Base-by-base conservation (phyloP, 768 basidiomycete genomes). In the Pleurotus ostreatus region DNA sequence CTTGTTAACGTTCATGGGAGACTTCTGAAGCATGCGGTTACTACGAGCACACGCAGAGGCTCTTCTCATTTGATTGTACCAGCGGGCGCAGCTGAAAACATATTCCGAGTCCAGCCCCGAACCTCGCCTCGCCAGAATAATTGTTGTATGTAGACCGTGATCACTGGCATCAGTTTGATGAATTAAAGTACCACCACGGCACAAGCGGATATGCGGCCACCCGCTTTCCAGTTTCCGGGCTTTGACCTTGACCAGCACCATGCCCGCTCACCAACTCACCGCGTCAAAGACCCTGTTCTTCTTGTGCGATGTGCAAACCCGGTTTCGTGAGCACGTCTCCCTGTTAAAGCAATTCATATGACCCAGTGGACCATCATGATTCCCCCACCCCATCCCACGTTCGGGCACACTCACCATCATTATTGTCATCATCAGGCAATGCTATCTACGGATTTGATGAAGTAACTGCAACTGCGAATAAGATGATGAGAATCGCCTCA, bases 231-330 rank as follows among this genome's bases (percentile, higher is more conserved):
- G 58, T 61, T 62, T 58, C 59, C 53, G 49, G 48, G 55, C 49
- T 41, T 53, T 47, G 57, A 55, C 56, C 49, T 57, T 41, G 26
- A 41, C 44, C 26, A 44, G 53, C 40, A 53, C 55, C 60, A 69
- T 70, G 66, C 62, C 63, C 30, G 15, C 49, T 46, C 52, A 63
- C n/a, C 57, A 59, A 25, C 66, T 71, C 49, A 70, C 65, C 55
- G 62, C 73, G 67, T 38, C 70, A 69, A 62, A 70, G 61, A 71
- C 85, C 67, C 40, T 88, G 47, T 83, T 96, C 74, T 80, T 95
- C 57, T 72, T 92, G 23, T 97, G 94, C 67, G 94, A 96, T 68
- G 70, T 95, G 2, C 94, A 95, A 71, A 75, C 80, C 6, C 80
- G 82, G 60, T 88, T 93, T 71, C 73, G 91, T 92, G 61, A 59